Evolutionary conservation across 306 rosid genomes (phyloP), one percentile per base, ranked within the genome.

Genomic region (Acacia acuminata): DNA sequence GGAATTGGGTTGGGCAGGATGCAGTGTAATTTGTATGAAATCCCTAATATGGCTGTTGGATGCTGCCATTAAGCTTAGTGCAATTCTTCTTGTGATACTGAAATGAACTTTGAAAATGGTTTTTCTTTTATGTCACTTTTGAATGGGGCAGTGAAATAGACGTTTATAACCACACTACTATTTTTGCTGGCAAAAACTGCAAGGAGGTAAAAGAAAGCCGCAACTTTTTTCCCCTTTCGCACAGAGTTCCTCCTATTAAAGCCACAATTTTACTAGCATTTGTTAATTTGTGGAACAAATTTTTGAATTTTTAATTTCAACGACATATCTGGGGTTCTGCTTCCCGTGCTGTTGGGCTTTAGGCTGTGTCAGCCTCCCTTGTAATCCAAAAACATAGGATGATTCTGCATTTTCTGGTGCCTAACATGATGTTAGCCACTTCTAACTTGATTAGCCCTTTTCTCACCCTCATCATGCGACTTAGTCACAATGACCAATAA

Each of bases 51-150:
- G 40, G 58, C 16, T 71, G 0, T 24, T 44, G 13, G 1, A 71
- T 17, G 10, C 36, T 2, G 22, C 58, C 76, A 13, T 12, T 43
- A 24, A 71, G 58, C 40, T 61, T 51, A 7, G 8, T 10, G 65
- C 14, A 36, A n/a, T 32, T 38, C 74, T 16, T 50, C 16, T 30
- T 14, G 19, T 17, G 58, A 48, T 73, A 50, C 16, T 19, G 42
- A 19, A 64, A 14, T 50, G 10, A 51, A 4, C 5, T 9, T 17
- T 19, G 4, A 51, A 51, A 43, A 42, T 53, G 56, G 77, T 44
- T 84, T 68, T 79, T 79, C 70, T 64, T 30, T 79, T 79, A 20
- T 30, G 43, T 22, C 25, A 20, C 25, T 73, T 16, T 43, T 79
- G 73, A 34, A n/a, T 70, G 75, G 16, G 44, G 60, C 4, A 40